A percentile compares a stretch with the other conserved stretches of the same genome.
These are phyloP conservation scores for Dendrobium officinale DNA, from an alignment of 106 monocot genomes.

Conservation along the genomic window DNA sequence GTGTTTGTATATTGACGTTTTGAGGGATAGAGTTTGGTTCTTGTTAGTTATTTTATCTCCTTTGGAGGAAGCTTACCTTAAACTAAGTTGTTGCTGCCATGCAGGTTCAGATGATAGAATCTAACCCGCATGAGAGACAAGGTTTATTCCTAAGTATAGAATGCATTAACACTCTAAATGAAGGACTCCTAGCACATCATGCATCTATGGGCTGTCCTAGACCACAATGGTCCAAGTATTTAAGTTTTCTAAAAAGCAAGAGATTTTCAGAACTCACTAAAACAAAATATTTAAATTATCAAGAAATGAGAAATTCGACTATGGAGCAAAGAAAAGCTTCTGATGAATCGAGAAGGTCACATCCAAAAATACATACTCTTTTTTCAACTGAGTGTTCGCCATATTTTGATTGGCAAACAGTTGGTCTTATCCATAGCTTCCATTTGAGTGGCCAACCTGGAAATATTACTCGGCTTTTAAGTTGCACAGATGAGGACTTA, in stretches of 20 bases:
- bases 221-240: constrained; percentile 76
- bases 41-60: background rate
- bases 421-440: constrained; percentile 77
- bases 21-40: background rate
- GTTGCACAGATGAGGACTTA: constrained; percentile 79
- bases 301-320: background rate
- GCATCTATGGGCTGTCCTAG: constrained; percentile 64
- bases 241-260: constrained; percentile 86
- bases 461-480: constrained; percentile 87
- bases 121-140: constrained; percentile 44
- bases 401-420: constrained; percentile 96
- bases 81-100: constrained; percentile 12
- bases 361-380: constrained; percentile 87
- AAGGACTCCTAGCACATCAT: constrained; percentile 83
- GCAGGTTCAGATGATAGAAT: constrained; percentile 76
- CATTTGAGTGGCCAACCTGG: constrained; percentile 85
- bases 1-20: background rate
- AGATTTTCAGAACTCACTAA: constrained; percentile 71
- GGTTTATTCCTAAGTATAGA: constrained; percentile 85
- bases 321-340: constrained; percentile 10
- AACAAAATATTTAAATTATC: constrained; percentile 54
- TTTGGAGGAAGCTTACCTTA: background rate
- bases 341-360: constrained; percentile 11
- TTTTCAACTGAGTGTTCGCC: constrained; percentile 91
- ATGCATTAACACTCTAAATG: constrained; percentile 95